Evolutionary conservation across 345 rosid genomes (phyloP), one percentile per base, ranked within the genome.

Genomic region (Gossypium rotundifolium): DNA sequence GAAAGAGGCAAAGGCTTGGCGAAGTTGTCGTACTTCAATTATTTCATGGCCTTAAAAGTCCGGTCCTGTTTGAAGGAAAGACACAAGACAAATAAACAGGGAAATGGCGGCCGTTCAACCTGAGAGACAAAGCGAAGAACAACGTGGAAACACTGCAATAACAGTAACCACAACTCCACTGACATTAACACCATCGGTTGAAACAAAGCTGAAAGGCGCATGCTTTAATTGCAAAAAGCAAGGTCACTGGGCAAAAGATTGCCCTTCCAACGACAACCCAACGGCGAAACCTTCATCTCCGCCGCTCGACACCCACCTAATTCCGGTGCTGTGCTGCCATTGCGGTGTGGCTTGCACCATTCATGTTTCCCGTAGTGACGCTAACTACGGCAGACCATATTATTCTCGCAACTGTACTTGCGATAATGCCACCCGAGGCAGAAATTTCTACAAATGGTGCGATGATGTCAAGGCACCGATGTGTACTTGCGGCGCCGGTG

Each of bases 281-380:
- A 49, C 42, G 20, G 16, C 40, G 11, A 49, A 51, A 49, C 22
- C 44, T 27, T 67, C 71, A 14, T 11, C 53, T 11, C 27, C 14
- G 7, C 13, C 67, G 5, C n/a, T 59, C 40, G 57, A 67, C 22
- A 23, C 17, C 9, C 72, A 14, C 40, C 57, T 3, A 2, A 7
- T 69, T 22, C 72, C 72, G 9, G 59, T 69, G 16, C 59, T 69
- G 58, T 44, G 44, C 54, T 69, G 72, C 72, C 59, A 69, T 14
- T 69, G 72, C 59, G 44, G 58, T 9, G 72, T 49, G 59, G 7
- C 9, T 27, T 49, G 3, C 44, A 49, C 42, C 4, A 17, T 49
- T 16, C 4, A 1, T 13, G 33, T 66, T 66, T 48, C 71, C 38
- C 18, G 14, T 7, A 66, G 71, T 33, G 7, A 3, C 3, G 14